These are phyloP conservation scores for Umbelopsis sp. DNA, from an alignment of 192 early-diverging fungal species.

Conservation along the genomic window DNA sequence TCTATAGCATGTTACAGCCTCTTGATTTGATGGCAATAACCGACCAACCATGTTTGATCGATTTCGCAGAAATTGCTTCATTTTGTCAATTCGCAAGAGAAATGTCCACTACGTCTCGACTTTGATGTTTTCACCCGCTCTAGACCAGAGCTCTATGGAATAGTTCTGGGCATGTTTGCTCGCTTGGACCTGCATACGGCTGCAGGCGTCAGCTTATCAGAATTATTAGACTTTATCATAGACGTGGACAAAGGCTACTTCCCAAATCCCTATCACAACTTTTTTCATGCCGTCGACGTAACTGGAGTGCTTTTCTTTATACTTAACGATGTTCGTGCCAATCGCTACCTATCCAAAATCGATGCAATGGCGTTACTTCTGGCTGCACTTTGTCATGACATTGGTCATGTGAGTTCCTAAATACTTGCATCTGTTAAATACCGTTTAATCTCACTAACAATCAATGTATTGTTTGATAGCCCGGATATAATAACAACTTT, in stretches of 20 bases:
- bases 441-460: no score
- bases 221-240: constrained; percentile 82
- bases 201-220: constrained; percentile 57
- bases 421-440: no score
- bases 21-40: constrained; percentile 52
- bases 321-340: constrained; percentile 67
- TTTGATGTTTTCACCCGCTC: constrained; percentile 70
- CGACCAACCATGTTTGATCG: no score
- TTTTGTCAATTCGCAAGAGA: constrained; percentile 37
- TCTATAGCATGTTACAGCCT: not conserved
- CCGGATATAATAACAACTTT: constrained; percentile 89
- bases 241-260: constrained; percentile 83
- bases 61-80: constrained; percentile 53
- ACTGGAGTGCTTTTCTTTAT: constrained; percentile 81
- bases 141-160: constrained; percentile 79
- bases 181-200: constrained; percentile 62
- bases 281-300: constrained; percentile 91
- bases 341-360: constrained; percentile 63
- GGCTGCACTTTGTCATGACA: constrained; percentile 89
- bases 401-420: constrained; percentile 78
- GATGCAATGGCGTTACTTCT: constrained; percentile 81
- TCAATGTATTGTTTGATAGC: no score
- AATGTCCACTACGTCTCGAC: constrained; percentile 34
- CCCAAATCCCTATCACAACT: constrained; percentile 91
- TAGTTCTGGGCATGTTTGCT: constrained; percentile 78